These are phyloP conservation scores for Mycena alexandri DNA, from an alignment of 768 basidiomycete species.

Conservation along the genomic window DNA sequence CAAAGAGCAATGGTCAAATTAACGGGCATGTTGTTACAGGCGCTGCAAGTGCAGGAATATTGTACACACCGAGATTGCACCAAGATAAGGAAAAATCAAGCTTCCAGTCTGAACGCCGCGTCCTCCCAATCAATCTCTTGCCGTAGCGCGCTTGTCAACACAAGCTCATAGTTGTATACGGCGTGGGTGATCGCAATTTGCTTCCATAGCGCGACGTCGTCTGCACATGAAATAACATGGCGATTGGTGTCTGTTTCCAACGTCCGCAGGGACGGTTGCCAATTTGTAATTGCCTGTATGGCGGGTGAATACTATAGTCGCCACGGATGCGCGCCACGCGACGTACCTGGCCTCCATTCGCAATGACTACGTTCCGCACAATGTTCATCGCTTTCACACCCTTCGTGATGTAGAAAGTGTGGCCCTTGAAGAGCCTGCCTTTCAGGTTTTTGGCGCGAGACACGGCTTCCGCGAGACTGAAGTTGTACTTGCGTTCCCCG, in stretches of 20 bases:
- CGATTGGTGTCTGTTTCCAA: slow-evolving; percentile 63
- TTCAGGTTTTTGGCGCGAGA: slow-evolving; percentile 63
- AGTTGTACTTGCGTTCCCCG: slow-evolving; percentile 74
- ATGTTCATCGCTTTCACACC: slow-evolving; percentile 67
- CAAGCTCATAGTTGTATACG: slow-evolving; percentile 78
- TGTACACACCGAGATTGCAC: neutral
- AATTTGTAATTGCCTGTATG: slow-evolving; percentile 51
- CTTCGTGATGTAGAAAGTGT: slow-evolving; percentile 81
- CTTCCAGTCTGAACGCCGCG: slow-evolving; percentile 27
- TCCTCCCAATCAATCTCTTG: slow-evolving; percentile 79
- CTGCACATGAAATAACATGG: slow-evolving; percentile 74
- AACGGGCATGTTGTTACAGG: too few species aligned
- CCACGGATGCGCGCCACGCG: neutral
- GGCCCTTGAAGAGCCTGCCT: slow-evolving; percentile 70
- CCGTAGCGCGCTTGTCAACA: slow-evolving; percentile 72
- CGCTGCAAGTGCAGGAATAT: neutral
- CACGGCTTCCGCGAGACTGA: slow-evolving; percentile 73
- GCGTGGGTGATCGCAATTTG: slow-evolving; percentile 64
- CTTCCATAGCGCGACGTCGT: slow-evolving; percentile 78
- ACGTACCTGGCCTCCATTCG: slow-evolving; percentile 79
- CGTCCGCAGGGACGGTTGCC: slow-evolving; percentile 66
- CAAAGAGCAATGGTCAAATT: too few species aligned
- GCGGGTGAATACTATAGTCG: slow-evolving; percentile 7
- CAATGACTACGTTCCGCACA: slow-evolving; percentile 75
- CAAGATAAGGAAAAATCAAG: neutral